Evolutionary conservation across 1,139 yeast genomes (phyloP).

Genomic region (Suzukiozyma palmioleophila): DNA sequence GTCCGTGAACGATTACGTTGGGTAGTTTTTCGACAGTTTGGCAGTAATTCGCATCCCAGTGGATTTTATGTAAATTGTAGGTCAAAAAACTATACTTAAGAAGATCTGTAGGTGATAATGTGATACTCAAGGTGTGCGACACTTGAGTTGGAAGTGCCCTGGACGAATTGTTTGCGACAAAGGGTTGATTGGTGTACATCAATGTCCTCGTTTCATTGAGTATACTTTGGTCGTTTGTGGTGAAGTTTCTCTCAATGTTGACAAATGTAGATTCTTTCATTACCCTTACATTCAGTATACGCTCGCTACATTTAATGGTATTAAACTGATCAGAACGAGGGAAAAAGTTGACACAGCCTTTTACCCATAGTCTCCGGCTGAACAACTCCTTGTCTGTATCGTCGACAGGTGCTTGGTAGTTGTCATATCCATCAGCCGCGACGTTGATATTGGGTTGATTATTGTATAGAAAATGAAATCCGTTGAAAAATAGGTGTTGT

Average conservation of each 20-base stretch:
- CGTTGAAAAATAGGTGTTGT: conserved; percentile 20
- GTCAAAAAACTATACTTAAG: conserved; percentile 66
- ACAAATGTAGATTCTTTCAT: conserved; percentile 40
- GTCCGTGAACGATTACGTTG: conserved; percentile 72
- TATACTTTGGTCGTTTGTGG: conserved; percentile 6
- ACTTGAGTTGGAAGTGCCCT: background rate
- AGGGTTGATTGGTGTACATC: conserved; percentile 32
- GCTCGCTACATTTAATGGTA: conserved; percentile 39
- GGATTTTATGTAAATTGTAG: conserved; percentile 80
- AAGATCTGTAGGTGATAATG: conserved; percentile 10
- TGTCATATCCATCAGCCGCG: conserved; percentile 77
- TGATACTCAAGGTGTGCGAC: background rate
- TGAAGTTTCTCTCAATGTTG: conserved; percentile 36
- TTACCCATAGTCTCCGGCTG: conserved; percentile 75
- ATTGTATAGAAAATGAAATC: conserved; percentile 66
- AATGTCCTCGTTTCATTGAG: conserved; percentile 30
- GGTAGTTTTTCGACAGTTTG: conserved; percentile 53
- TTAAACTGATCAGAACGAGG: conserved; percentile 25
- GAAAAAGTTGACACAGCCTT: conserved; percentile 55
- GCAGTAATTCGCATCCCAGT: conserved; percentile 59
- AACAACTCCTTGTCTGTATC: conserved; percentile 26
- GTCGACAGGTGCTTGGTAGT: conserved; percentile 64
- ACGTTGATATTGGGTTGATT: conserved; percentile 45
- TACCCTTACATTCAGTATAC: conserved; percentile 28
- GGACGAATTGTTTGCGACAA: conserved; percentile 6